phyloP scores from a whole-genome alignment of 352 stramenopile genomes.

The Pythium graminicola region DNA sequence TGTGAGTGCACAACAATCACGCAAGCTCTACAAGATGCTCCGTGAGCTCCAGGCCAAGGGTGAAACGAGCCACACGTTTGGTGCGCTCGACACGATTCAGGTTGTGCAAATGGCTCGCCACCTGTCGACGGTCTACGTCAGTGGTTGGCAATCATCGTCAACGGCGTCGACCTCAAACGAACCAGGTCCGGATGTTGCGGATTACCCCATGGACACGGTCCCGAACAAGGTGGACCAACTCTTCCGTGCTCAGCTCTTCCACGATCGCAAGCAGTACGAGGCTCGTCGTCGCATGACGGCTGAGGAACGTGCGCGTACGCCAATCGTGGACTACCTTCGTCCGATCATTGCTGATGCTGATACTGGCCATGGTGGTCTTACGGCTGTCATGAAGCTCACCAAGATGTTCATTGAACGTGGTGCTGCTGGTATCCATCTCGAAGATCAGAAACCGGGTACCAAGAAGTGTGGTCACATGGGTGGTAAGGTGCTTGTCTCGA shows the following conservation, averaged over 20 bases:
- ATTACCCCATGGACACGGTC: slow-evolving; percentile 99
- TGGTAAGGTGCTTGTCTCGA: slow-evolving; percentile 96
- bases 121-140: slow-evolving; percentile 95
- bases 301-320: slow-evolving; percentile 66
- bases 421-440: slow-evolving; percentile 96
- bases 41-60: slow-evolving; percentile 67
- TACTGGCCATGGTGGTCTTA: slow-evolving; percentile 95
- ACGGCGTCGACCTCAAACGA: slow-evolving; percentile 95
- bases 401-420: slow-evolving; percentile 98
- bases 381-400: slow-evolving; percentile 97
- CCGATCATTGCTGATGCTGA: slow-evolving; percentile 97
- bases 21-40: slow-evolving; percentile 86
- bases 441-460: slow-evolving; percentile 98
- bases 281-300: slow-evolving; percentile 80
- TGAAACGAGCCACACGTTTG: slow-evolving; percentile 85
- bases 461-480: slow-evolving; percentile 99
- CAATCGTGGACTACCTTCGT: slow-evolving; percentile 92
- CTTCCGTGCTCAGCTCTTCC: slow-evolving; percentile 95
- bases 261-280: slow-evolving; percentile 96
- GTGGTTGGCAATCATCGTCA: slow-evolving; percentile 96
- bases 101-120: slow-evolving; percentile 93
- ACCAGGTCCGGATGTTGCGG: slow-evolving; percentile 93
- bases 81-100: slow-evolving; percentile 91
- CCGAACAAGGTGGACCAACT: slow-evolving; percentile 98
- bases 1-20: slow-evolving; percentile 52